A percentile compares a stretch with the other conserved stretches of the same genome.
Conservation (phyloP, 2,329 filamentous ascomycete species). For the Pezicula rhizophila region DNA sequence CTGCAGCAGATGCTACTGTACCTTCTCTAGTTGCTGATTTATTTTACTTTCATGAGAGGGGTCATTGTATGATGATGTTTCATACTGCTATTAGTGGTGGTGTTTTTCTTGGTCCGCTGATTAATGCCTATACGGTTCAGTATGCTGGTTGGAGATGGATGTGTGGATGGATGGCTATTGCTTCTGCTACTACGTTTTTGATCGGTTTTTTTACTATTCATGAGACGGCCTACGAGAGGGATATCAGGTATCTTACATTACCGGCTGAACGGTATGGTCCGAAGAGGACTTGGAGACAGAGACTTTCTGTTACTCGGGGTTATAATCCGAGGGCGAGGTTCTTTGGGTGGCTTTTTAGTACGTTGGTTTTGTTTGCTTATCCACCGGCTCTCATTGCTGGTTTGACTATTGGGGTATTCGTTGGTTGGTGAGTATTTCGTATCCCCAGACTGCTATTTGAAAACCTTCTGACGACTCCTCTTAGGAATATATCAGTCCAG, state of each 20-base stretch:
- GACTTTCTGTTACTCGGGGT: slow-evolving; percentile 3
- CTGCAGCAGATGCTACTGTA: slow-evolving; percentile 32
- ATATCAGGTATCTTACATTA: not conserved
- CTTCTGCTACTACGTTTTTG: slow-evolving; percentile 18
- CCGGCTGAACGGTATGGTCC: slow-evolving; percentile 1
- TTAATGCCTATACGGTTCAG: slow-evolving; percentile 25
- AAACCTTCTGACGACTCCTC: not conserved
- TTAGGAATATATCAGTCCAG: slow-evolving; percentile 12
- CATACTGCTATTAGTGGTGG: slow-evolving; percentile 30
- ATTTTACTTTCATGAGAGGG: slow-evolving; percentile 29
- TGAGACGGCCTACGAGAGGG: slow-evolving; percentile 17
- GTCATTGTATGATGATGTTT: slow-evolving; percentile 33
- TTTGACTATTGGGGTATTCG: slow-evolving; percentile 7
- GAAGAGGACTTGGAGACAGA: slow-evolving; percentile 2
- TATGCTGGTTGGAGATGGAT: slow-evolving; percentile 25
- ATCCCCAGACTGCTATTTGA: not conserved
- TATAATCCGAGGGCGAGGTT: slow-evolving; percentile 6
- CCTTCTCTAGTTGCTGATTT: slow-evolving; percentile 32
- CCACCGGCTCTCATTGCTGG: slow-evolving; percentile 8
- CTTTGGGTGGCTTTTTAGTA: slow-evolving; percentile 2
- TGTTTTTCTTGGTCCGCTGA: slow-evolving; percentile 32
- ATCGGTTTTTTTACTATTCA: slow-evolving; percentile 22
- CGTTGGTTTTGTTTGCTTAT: slow-evolving; percentile 5
- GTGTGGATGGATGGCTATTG: slow-evolving; percentile 23
- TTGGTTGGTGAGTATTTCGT: slow-evolving; percentile 7